A percentile compares a stretch with the other conserved stretches of the same genome.
These are phyloP conservation scores for Lecanicillium sp. DNA, from an alignment of 2,329 filamentous ascomycete species.

Conservation along the genomic window DNA sequence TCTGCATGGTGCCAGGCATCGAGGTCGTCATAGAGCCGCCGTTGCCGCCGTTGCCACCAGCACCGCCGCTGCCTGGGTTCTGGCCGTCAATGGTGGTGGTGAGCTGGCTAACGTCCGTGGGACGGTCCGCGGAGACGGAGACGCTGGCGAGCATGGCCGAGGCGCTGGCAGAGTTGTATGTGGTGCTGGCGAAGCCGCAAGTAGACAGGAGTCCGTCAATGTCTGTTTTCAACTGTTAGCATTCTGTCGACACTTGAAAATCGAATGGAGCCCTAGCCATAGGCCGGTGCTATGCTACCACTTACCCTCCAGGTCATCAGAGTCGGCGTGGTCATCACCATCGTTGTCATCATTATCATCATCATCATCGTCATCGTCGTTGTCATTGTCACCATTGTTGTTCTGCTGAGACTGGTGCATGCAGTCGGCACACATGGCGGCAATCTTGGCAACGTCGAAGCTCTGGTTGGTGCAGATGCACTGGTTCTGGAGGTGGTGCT, in stretches of 20 bases:
- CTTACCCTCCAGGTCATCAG: slow-evolving; percentile 2
- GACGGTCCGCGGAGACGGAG: no score
- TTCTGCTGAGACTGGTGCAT: slow-evolving; percentile 22
- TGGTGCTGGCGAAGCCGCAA: slow-evolving; percentile 6
- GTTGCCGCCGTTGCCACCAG: background rate
- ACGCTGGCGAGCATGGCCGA: slow-evolving; percentile 19
- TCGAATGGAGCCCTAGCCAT: no score
- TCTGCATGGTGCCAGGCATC: background rate
- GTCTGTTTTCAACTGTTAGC: background rate
- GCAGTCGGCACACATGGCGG: slow-evolving; percentile 28
- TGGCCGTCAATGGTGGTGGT: slow-evolving; percentile 23
- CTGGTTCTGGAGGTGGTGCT: slow-evolving; percentile 27
- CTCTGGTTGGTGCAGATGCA: slow-evolving; percentile 33
- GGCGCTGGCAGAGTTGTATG: slow-evolving; percentile 2
- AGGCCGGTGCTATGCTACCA: no score
- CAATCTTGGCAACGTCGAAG: slow-evolving; percentile 27
- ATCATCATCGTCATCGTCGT: slow-evolving; percentile 11
- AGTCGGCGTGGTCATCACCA: slow-evolving; percentile 1
- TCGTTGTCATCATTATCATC: no score
- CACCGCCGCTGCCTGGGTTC: background rate
- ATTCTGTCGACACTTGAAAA: no score
- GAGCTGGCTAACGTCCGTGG: slow-evolving; percentile 22
- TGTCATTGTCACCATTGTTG: slow-evolving; percentile 9
- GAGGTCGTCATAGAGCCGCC: background rate
- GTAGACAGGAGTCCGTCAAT: slow-evolving; percentile 4